Evolutionary conservation across 202 grass and related monocot species (phyloP), one percentile per base, ranked within the genome.

Genomic region (Carex sylvatica): DNA sequence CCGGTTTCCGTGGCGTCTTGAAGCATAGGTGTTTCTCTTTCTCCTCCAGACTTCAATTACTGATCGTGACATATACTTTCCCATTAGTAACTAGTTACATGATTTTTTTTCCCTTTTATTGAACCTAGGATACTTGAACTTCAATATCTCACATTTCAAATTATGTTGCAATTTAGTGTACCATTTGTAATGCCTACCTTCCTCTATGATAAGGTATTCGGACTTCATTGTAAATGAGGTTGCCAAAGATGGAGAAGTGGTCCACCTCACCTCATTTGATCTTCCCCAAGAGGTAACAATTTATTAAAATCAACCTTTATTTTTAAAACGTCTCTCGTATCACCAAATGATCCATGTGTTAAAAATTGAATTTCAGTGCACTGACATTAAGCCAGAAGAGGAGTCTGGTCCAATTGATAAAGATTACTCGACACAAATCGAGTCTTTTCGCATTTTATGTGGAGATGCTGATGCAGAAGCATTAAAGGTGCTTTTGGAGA

Each of bases 161-260:
- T 55, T 35, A 2, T 55, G 24, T 71, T 5, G 28, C 36, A 65
- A 70, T 70, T 22, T 20, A 44, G 16, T 9, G 33, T n/a, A 11
- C 52, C 20, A 16, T 72, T 72, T 72, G 20, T 73, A 73, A 73
- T 26, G 44, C 26, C 22, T 73, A 23, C 42, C 20, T 73, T 52
- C 20, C 42, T 5, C 69, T 72, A 72, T 42, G 54, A 55, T 63
- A 31, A 89, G 87, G 71, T 98, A 92, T 52, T 87, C 96, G 4
- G 96, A 98, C 66, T 98, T 95, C 88, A 95, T 95, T 36, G 96
- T 98, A 46, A 88, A 95, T 56, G 96, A 98, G 87, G 92, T 98
- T 18, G 82, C 70, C 78, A 77, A 82, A 52, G 91, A 90, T 47
- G 92, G 86, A 77, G 79, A 92, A 70, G 30, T 93, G 20, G 83